Base-by-base conservation (phyloP, 306 rosid species). In the Glycine tomentella region DNA sequence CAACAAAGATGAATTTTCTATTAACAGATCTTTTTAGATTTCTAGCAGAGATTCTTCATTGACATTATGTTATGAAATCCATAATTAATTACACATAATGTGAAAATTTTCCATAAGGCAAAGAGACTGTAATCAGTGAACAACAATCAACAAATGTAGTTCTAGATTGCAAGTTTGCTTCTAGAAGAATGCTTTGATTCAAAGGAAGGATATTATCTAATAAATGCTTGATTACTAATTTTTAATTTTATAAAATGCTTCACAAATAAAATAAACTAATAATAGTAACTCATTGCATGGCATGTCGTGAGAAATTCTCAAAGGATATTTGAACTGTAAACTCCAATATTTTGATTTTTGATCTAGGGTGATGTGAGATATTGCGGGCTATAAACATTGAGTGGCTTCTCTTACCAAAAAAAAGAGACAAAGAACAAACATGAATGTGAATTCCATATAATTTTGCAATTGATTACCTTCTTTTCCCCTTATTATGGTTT, bases 221-320 rank as follows among this genome's bases (percentile, higher is more conserved):
- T 42, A 82, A 75, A 58, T 59, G 49, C 9, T 55, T 73, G 59
- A 61, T 68, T 66, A 34, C 7, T 7, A 5, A 74, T 33, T 44
- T 14, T 74, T 74, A 45, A 38, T 74, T 25, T 64, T 53, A 15
- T 44, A 7, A 11, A 12, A 51, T 17, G 13, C 36, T 11, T 16
- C 13, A 3, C 13, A 49, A 7, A 66, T 49, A 13, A 51, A 51
- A 51, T 51, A 45, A 31, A n/a, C 67, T 50, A 72, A 20, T 20
- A 44, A 15, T 50, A 51, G 9, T 20, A 65, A 74, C 25, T 64
- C 34, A 57, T 58, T 58, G 72, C 12, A 17, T 57, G 44, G 57
- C 75, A 50, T 53, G 61, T 52, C 42, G 4, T 6, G 40, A 42
- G 49, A 9, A 57, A 38, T 20, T 51, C 20, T 36, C 79, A 10